These are phyloP conservation scores for Schizosaccharomyces japonicus DNA, from an alignment of 805 yeast species.

Conservation along the genomic window DNA sequence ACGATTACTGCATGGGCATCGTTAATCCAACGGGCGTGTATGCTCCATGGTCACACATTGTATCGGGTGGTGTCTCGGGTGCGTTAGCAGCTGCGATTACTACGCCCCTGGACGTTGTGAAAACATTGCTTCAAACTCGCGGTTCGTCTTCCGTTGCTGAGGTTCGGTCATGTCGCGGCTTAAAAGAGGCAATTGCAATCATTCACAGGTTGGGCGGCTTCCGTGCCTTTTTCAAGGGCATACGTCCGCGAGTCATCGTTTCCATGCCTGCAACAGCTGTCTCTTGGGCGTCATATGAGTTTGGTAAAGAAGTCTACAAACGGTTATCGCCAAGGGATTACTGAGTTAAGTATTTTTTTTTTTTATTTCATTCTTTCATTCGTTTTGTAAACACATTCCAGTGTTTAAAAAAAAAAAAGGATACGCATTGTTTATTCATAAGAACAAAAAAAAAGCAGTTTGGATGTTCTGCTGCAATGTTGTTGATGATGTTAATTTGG, in stretches of 20 bases:
- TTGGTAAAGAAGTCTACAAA: conserved; percentile 41
- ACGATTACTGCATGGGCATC: conserved; percentile 56
- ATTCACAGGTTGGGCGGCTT: conserved; percentile 26
- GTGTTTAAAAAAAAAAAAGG: background rate
- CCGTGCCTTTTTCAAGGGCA: conserved; percentile 56
- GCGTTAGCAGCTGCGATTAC: conserved; percentile 88
- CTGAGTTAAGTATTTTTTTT: background rate
- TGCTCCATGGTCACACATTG: conserved; percentile 78
- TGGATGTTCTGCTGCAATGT: background rate
- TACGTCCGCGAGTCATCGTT: conserved; percentile 72
- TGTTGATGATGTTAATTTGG: background rate
- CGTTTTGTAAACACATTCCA: background rate
- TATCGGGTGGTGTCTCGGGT: conserved; percentile 84
- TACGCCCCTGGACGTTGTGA: conserved; percentile 82
- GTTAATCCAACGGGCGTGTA: conserved; percentile 53
- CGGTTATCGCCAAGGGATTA: background rate
- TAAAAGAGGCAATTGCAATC: conserved; percentile 44
- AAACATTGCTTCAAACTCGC: conserved; percentile 72
- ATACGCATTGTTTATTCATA: background rate
- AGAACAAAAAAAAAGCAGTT: background rate
- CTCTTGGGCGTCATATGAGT: conserved; percentile 92
- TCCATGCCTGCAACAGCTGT: conserved; percentile 92
- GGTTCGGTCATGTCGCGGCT: conserved; percentile 37
- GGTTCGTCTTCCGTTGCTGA: conserved; percentile 16
- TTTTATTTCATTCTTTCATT: background rate